Conservation (phyloP, 305 asterid species). For the Solanum chacoense region DNA sequence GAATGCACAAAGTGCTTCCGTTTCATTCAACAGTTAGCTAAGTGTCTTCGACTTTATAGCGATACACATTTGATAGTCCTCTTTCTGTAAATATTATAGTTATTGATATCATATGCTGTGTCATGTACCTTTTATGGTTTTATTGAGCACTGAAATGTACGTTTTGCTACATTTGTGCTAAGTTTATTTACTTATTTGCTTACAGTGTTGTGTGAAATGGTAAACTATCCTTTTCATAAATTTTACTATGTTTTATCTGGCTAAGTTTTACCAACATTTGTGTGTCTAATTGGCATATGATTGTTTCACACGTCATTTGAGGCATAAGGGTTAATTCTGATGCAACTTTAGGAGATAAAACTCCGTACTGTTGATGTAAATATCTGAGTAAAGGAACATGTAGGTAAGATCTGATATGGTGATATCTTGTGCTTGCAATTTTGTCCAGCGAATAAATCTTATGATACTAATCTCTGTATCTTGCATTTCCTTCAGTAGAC, state of each 20-base stretch:
- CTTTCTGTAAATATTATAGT: slow-evolving; percentile 30
- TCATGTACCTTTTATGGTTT: slow-evolving; percentile 6
- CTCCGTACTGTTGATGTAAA: background rate
- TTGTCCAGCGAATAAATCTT: background rate
- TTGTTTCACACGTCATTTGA: background rate
- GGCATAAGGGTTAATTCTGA: background rate
- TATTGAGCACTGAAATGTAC: slow-evolving; percentile 3
- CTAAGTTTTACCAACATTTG: background rate
- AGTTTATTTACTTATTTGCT: background rate
- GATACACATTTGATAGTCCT: slow-evolving; percentile 5
- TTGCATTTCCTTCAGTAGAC: background rate
- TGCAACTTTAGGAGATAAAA: background rate
- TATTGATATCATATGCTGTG: slow-evolving; percentile 11
- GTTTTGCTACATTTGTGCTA: background rate
- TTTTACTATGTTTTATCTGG: background rate
- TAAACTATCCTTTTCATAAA: background rate
- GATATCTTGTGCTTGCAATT: background rate
- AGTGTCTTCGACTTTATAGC: background rate
- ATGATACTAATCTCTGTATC: background rate
- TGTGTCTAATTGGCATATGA: background rate
- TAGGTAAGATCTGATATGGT: background rate
- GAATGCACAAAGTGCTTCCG: slow-evolving; percentile 9
- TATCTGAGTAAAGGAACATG: background rate
- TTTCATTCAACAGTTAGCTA: slow-evolving; percentile 3
- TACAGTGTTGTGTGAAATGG: background rate